A percentile compares a stretch with the other conserved stretches of the same genome.
phyloP scores from a whole-genome alignment of 1,139 yeast species.

The Hansenula sp. region DNA sequence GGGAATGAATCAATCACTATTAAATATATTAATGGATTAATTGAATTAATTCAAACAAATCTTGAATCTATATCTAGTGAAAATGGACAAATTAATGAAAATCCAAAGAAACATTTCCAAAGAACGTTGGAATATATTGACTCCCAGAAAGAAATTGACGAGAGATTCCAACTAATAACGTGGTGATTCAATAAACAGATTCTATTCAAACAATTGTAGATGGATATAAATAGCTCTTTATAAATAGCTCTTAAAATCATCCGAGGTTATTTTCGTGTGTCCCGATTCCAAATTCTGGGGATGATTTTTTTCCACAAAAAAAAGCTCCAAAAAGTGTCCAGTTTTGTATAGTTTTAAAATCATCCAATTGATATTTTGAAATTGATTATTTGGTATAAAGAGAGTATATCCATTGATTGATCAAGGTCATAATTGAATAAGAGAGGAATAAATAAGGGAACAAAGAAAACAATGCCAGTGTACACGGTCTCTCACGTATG shows the following conservation, averaged over 20 bases:
- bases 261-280: background rate
- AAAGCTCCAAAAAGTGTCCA: too few relatives aligned
- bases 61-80: conserved; percentile 48
- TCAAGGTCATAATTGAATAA: too few relatives aligned
- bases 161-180: conserved; percentile 50
- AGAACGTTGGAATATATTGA: conserved; percentile 65
- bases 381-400: background rate
- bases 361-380: background rate
- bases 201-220: too few relatives aligned
- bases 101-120: conserved; percentile 47
- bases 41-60: conserved; percentile 78
- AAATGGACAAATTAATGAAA: conserved; percentile 33
- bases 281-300: conserved; percentile 5
- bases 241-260: too few relatives aligned
- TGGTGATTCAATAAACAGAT: conserved; percentile 13
- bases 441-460: background rate
- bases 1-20: conserved; percentile 71
- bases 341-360: too few relatives aligned
- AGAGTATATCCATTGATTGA: background rate
- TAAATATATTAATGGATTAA: conserved; percentile 77
- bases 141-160: conserved; percentile 62
- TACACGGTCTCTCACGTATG: conserved; percentile 61
- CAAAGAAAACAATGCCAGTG: conserved; percentile 50
- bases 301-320: background rate
- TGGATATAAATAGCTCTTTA: too few relatives aligned